A percentile compares a stretch with the other conserved stretches of the same genome.
These are phyloP conservation scores for Fomitopsis betulina DNA, from an alignment of 1,284 basidiomycete genomes.

Conservation along the genomic window DNA sequence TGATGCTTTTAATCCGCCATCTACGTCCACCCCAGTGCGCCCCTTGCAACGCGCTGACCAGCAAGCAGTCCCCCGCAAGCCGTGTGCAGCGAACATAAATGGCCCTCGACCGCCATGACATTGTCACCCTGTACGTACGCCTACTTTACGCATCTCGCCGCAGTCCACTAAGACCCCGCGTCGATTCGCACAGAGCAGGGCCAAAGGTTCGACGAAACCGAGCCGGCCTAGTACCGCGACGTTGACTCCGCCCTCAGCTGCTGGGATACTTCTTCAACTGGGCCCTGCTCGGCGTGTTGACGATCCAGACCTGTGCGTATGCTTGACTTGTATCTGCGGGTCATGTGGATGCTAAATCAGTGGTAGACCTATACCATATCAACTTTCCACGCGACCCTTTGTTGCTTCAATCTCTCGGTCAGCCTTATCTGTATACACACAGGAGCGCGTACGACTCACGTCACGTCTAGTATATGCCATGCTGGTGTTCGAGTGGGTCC, in stretches of 20 bases:
- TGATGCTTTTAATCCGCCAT: no score
- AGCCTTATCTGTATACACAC: neutral
- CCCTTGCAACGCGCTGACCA: no score
- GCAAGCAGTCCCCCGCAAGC: no score
- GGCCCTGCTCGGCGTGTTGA: slow-evolving; percentile 8
- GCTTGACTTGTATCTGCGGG: neutral
- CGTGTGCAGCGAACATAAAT: no score
- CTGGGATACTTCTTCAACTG: slow-evolving; percentile 8
- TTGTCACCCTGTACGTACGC: no score
- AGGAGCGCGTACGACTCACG: neutral
- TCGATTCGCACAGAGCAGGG: neutral
- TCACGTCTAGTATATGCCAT: slow-evolving; percentile 11
- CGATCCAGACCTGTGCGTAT: neutral
- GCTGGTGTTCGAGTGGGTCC: slow-evolving; percentile 11
- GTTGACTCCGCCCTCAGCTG: neutral
- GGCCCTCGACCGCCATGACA: no score
- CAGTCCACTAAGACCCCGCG: no score
- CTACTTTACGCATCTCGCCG: no score
- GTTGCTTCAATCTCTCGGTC: slow-evolving; percentile 3
- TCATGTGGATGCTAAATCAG: neutral
- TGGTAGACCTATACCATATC: slow-evolving; percentile 7
- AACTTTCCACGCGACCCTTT: slow-evolving; percentile 6
- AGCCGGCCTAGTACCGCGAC: neutral
- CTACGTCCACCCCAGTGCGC: no score
- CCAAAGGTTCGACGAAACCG: neutral